Base-by-base conservation (phyloP, 2,329 filamentous ascomycete genomes). In the Epichloe bromicola region DNA sequence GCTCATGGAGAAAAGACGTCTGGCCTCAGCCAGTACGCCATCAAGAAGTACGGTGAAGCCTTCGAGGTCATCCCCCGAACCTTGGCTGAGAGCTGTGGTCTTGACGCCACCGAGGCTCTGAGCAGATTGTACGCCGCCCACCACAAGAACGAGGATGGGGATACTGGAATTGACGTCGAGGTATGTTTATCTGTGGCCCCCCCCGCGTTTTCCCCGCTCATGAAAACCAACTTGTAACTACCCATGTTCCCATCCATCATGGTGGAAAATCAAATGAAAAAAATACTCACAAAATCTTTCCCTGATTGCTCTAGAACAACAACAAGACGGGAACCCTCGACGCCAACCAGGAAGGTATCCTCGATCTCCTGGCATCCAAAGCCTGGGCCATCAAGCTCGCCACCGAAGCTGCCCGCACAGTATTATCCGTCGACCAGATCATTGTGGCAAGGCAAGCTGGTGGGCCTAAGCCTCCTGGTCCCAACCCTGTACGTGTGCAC, bases 391-490 rank as follows among this genome's bases (percentile, higher is more conserved):
- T 98, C 69, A 93, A 93, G 73, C 77, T 98, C 57, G 94, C 93
- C 38, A 96, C 91, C 23, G 93, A 98, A 71, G 85, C 93, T 40
- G 91, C 89, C 49, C 80, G 93, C 62, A 98, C 93, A 46, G 86
- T 98, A 33, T 74, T 98, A 57, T 95, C 89, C 46, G 93, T 98
- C 39, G 93, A 98, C 70, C 94, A 98, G 73, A 98, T 98, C 65
- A 98, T 98, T 65, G 93, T 98, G 52, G 90, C 94, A 56, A 83
- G 91, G 72, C 93, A 97, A 73, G 93, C 94, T 46, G 93, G 93
- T 64, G 93, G 93, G 38, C 93, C 94, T 20, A 98, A 98, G 78
- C 91, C 91, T 51, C 93, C 93, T 33, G 90, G 86, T 45, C 93
- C 89, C 59, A 96, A 96, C 71, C 85, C 90, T 44, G 74, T 77